A percentile compares a stretch with the other conserved stretches of the same genome.
Evolutionary conservation across 306 rosid genomes (phyloP).

Genomic region (Trichosanthes cucumerina): DNA sequence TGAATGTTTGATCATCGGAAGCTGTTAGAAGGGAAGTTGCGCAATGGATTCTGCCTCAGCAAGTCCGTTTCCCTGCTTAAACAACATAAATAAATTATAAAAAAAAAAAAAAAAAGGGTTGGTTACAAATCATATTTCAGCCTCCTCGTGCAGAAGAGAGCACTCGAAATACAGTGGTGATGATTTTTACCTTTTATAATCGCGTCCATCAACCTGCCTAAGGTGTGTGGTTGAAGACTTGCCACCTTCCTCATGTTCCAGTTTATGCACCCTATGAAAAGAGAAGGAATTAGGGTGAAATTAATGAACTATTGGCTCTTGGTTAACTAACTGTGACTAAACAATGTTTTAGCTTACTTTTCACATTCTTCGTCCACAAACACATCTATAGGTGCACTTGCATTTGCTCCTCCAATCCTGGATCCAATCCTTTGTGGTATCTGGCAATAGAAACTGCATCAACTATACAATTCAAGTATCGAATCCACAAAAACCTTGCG

Average conservation of each 20-base stretch:
- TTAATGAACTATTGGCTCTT: neutral
- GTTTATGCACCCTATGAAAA: slow-evolving; percentile 21
- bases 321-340: neutral
- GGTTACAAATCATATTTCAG: neutral
- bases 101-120: too few species aligned
- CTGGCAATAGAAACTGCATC: slow-evolving; percentile 30
- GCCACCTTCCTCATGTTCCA: slow-evolving; percentile 17
- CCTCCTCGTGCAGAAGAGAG: neutral
- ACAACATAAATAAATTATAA: neutral
- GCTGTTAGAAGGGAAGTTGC: slow-evolving; percentile 61
- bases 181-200: slow-evolving; percentile 44
- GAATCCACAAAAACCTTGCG: neutral
- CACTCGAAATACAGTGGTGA: neutral
- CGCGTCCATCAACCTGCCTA: slow-evolving; percentile 38
- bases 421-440: slow-evolving; percentile 57
- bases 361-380: slow-evolving; percentile 75
- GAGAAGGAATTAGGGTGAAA: neutral
- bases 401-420: slow-evolving; percentile 33
- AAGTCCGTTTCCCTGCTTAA: slow-evolving; percentile 64
- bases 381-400: slow-evolving; percentile 49
- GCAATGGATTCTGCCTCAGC: slow-evolving; percentile 71
- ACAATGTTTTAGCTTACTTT: slow-evolving; percentile 37
- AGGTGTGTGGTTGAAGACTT: slow-evolving; percentile 41
- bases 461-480: neutral
- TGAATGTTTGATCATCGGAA: slow-evolving; percentile 36